These are phyloP conservation scores for Sporisorium iseilematis-ciliati DNA, from an alignment of 1,284 basidiomycete species.

Conservation along the genomic window DNA sequence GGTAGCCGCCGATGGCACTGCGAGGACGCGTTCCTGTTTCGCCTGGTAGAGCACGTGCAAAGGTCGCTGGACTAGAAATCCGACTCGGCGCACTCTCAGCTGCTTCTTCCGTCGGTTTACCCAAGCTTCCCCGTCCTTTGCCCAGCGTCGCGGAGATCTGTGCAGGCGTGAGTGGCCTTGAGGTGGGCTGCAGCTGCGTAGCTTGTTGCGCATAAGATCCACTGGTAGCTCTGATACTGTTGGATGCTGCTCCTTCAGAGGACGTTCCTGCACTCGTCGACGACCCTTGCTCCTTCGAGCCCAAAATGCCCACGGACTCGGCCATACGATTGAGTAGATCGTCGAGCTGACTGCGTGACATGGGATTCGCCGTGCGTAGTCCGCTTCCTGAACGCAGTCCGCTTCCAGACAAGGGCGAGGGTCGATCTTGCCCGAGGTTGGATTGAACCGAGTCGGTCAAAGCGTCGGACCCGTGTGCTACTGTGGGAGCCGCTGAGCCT, in stretches of 20 bases:
- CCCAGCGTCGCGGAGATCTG: slow-evolving; percentile 20
- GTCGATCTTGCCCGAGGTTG: slow-evolving; percentile 25
- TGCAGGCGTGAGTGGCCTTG: slow-evolving; percentile 15
- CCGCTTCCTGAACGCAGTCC: slow-evolving; percentile 21
- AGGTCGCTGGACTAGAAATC: slow-evolving; percentile 14
- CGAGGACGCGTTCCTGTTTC: slow-evolving; percentile 17
- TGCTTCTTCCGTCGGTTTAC: not conserved
- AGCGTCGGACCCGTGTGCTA: slow-evolving; percentile 11
- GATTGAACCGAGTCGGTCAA: slow-evolving; percentile 35
- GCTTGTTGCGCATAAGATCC: not conserved
- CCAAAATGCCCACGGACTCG: slow-evolving; percentile 43
- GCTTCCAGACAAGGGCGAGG: slow-evolving; percentile 30
- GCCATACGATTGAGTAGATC: slow-evolving; percentile 61
- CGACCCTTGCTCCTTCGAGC: slow-evolving; percentile 18
- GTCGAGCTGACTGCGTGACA: slow-evolving; percentile 57
- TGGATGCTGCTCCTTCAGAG: slow-evolving; percentile 12
- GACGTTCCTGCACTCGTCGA: slow-evolving; percentile 18
- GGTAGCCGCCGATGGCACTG: slow-evolving; percentile 10
- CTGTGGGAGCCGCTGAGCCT: not conserved
- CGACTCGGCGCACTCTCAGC: slow-evolving; percentile 4
- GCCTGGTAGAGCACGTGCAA: slow-evolving; percentile 9
- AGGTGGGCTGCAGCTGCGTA: not conserved
- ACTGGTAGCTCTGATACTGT: not conserved
- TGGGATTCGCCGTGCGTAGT: slow-evolving; percentile 34
- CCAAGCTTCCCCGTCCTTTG: slow-evolving; percentile 19